Evolutionary conservation across 2,329 filamentous ascomycete genomes (phyloP).

Genomic region (Cadophora luteo-olivacea): DNA sequence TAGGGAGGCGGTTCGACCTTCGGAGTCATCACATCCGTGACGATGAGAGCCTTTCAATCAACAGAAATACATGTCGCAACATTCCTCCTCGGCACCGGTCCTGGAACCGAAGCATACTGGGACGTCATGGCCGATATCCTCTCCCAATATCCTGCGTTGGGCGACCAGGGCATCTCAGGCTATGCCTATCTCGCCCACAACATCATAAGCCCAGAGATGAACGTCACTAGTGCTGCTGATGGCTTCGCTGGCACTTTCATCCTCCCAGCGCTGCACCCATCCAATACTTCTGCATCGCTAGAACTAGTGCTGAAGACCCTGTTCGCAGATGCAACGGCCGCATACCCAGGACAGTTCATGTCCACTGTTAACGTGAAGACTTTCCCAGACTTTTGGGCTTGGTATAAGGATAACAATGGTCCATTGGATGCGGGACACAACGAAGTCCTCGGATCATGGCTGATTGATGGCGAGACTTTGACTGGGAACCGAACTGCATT

Average conservation of each 20-base stretch:
- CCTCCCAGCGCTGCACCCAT: conserved; percentile 44
- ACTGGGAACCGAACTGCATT: conserved; percentile 46
- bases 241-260: conserved; percentile 45
- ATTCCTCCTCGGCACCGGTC: conserved; percentile 43
- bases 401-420: conserved; percentile 43
- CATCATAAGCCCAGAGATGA: conserved; percentile 41
- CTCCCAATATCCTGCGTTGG: conserved; percentile 53
- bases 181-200: conserved; percentile 54
- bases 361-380: conserved; percentile 17
- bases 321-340: conserved; percentile 47
- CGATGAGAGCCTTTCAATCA: conserved; percentile 57
- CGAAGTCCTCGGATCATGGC: conserved; percentile 50
- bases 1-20: conserved; percentile 66
- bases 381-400: conserved; percentile 36
- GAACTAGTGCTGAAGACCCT: conserved; percentile 45
- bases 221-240: conserved; percentile 45
- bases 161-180: conserved; percentile 58
- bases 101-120: conserved; percentile 49
- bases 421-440: conserved; percentile 50
- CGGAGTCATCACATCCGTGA: conserved; percentile 64
- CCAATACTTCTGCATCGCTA: conserved; percentile 44
- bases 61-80: conserved; percentile 39
- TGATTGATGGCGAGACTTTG: conserved; percentile 50
- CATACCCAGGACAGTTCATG: conserved; percentile 40
- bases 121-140: conserved; percentile 56